Base-by-base conservation (phyloP, 2,329 filamentous ascomycete species). In the Neofusicoccum umdonicola region DNA sequence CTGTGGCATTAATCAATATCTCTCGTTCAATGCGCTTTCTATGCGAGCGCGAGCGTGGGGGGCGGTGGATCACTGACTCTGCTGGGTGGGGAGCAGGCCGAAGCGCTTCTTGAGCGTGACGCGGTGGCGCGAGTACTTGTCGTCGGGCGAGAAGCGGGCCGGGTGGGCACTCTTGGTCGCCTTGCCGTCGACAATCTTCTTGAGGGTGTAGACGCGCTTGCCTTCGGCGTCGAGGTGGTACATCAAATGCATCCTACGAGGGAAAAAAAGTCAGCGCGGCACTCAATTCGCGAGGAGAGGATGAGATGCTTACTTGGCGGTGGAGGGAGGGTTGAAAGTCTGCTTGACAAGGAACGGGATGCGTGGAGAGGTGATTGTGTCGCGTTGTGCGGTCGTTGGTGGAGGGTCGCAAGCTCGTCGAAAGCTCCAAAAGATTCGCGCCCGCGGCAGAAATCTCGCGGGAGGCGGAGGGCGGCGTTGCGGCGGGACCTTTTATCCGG, bases 161-260 rank as follows among this genome's bases (percentile, higher is more conserved):
- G 95, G 94, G 82, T 98, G 94, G 64, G 95, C 95, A 62, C 91
- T 95, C 85, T 96, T 97, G 78, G 94, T 96, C 75, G 97, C 92
- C 76, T 93, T 87, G 75, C 90, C 90, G 72, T 88, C 84, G 67
- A 83, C 72, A 71, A 96, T 87, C 84, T 98, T 97, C 83, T 97
- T 94, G 70, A 98, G 88, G 54, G 95, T 98, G 86, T 98, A 99
- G 74, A 90, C 82, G 78, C 94, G 92, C 84, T 92, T 94, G 84
- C 94, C 93, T 67, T 86, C 82, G 71, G 85, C 79, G 79, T 93
- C 90, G 81, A 93, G 83, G 68, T 91, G 95, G 88, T 94, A 97
- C 95, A 89, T 89, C 69, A 90, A 83, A 88, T 90, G 87, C 87
- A 89, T 90, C 63, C 70, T 81, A 69, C 41, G 11, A 35, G 15